phyloP scores from a whole-genome alignment of 2,329 filamentous ascomycete genomes.

The Colletotrichum simmondsii region DNA sequence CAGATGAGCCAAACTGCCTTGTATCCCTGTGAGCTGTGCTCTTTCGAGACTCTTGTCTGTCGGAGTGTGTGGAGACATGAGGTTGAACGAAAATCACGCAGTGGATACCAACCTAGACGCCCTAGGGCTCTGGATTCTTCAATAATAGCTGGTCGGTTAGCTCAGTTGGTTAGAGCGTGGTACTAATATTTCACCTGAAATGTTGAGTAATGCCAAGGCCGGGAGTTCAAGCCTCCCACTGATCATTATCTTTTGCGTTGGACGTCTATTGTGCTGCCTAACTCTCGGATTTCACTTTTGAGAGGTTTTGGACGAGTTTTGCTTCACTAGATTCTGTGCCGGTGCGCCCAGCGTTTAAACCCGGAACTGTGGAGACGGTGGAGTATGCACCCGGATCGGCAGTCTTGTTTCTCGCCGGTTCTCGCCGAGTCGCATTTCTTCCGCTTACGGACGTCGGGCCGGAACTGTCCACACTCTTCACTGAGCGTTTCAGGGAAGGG shows the following conservation, averaged over 20 bases:
- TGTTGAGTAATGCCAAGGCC: constrained; percentile 30
- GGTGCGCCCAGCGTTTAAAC: background rate
- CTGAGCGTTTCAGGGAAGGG: background rate
- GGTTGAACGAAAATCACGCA: background rate
- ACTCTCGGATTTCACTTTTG: background rate
- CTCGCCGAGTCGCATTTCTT: background rate
- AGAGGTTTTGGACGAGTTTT: background rate
- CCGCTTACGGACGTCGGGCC: background rate
- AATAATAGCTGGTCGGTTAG: constrained; percentile 26
- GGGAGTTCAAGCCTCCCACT: constrained; percentile 35
- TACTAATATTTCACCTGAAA: constrained; percentile 30
- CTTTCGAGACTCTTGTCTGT: background rate
- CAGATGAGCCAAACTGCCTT: background rate
- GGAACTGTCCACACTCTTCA: background rate
- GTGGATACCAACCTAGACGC: background rate
- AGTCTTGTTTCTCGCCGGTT: background rate
- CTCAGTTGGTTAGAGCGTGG: constrained; percentile 35
- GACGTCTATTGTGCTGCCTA: rapidly evolving
- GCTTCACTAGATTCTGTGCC: background rate
- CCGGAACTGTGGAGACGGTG: background rate
- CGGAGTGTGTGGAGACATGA: background rate
- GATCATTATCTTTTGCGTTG: constrained; percentile 9
- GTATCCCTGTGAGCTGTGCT: background rate
- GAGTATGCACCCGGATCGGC: background rate
- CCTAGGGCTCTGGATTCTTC: rapidly evolving